A percentile compares a stretch with the other conserved stretches of the same genome.
Conservation (phyloP, 2,329 filamentous ascomycete species). For the Zelopaecilomyces penicillatus region DNA sequence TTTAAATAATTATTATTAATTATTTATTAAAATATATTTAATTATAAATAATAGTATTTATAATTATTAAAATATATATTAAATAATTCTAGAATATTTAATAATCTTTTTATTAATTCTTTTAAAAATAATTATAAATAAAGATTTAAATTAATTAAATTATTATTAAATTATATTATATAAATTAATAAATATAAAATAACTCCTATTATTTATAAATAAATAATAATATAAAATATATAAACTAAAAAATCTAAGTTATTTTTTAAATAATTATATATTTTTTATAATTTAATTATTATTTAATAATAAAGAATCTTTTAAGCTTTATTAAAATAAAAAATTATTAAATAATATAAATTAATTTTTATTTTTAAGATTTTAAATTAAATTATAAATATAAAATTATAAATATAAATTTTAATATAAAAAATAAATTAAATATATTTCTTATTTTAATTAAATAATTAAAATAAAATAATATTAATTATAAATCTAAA, state of each 20-base stretch:
- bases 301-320: neutral
- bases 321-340: neutral
- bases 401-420: neutral
- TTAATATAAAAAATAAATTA: neutral
- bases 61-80: neutral
- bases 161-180: neutral
- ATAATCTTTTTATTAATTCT: neutral
- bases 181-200: neutral
- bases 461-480: neutral
- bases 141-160: neutral
- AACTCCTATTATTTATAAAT: neutral
- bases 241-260: neutral
- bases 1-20: no score
- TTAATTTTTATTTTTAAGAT: neutral
- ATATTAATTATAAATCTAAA: neutral
- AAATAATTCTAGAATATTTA: neutral
- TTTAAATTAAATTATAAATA: neutral
- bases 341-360: neutral
- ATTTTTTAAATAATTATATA: neutral
- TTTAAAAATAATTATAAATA: constrained; percentile 1
- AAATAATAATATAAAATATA: neutral
- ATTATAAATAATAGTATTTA: neutral
- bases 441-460: neutral
- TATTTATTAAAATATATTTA: neutral
- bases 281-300: neutral